These are phyloP conservation scores for Roridomyces roridus DNA, from an alignment of 768 basidiomycete species.

Conservation along the genomic window DNA sequence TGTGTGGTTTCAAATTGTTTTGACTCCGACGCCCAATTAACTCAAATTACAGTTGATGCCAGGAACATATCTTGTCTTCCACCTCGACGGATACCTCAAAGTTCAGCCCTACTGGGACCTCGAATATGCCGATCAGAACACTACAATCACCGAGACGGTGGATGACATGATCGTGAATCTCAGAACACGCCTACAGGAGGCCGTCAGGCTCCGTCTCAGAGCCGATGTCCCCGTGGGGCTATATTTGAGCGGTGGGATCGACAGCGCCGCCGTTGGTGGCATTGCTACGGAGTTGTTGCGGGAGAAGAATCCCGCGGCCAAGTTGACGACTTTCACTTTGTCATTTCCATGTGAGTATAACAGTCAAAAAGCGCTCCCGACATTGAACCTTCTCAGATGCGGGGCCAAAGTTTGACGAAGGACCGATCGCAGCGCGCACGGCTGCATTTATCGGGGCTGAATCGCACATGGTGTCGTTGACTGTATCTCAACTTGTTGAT, in stretches of 20 bases:
- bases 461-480: neutral
- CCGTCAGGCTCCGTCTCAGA: slow-evolving; percentile 18
- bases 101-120: slow-evolving; percentile 24
- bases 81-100: slow-evolving; percentile 10
- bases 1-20: slow-evolving; percentile 1
- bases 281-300: slow-evolving; percentile 18
- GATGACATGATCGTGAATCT: slow-evolving; percentile 11
- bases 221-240: slow-evolving; percentile 22
- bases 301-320: slow-evolving; percentile 17
- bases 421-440: neutral
- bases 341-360: slow-evolving; percentile 11
- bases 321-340: slow-evolving; percentile 18
- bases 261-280: slow-evolving; percentile 22
- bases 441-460: slow-evolving; percentile 5
- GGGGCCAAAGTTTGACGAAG: slow-evolving; percentile 8
- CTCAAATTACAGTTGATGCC: neutral
- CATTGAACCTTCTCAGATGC: too few species aligned
- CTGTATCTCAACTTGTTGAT: slow-evolving; percentile 11
- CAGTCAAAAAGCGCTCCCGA: too few species aligned
- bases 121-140: neutral
- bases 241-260: slow-evolving; percentile 27
- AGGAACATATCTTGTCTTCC: slow-evolving; percentile 3
- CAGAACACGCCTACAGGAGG: slow-evolving; percentile 8
- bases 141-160: neutral
- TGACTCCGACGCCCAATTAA: neutral